Evolutionary conservation across 805 yeast genomes (phyloP), one percentile per base, ranked within the genome.

Genomic region (Gaillardinia entomophila): DNA sequence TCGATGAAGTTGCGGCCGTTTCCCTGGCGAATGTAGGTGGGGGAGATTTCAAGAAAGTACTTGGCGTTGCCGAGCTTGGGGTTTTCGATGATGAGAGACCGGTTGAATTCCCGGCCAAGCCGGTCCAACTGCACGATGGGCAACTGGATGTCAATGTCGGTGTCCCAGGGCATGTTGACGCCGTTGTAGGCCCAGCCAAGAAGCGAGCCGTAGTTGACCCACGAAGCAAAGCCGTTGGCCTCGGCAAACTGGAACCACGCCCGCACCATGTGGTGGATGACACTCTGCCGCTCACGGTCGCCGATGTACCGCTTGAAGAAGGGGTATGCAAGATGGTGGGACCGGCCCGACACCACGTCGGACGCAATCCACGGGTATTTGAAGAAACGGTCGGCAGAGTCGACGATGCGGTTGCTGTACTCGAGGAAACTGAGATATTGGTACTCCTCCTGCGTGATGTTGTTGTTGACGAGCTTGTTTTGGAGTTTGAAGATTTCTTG

Each of bases 361-460:
- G 62, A 42, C 28, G 46, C 42, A 19, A 62, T 60, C 68, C 68
- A 62, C 6, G 68, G 66, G 37, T 62, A 62, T 37, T 62, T 59
- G 50, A 62, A 62, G 36, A 47, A 58, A 19, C 57, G 42, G 40
- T 56, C 64, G 7, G 61, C 43, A 20, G 32, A 17, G 27, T 48
- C 53, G 12, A 41, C 53, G 6, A 35, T 22, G 11, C 25, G 13
- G 33, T 38, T 51, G 8, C 65, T 51, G 26, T 46, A 38, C 34
- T 56, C 48, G 14, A 62, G 39, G 20, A 61, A 61, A n/a, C 48
- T 39, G 20, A 60, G 48, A 32, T 58, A 56, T 17, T 46, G 40
- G 16, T 31, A 29, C 20, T 59, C 57, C 12, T 46, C 37, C 1
- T 30, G 18, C 26, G 38, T 35, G 6, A 55, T 38, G 5, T 32